Conservation (phyloP, 1,284 basidiomycete genomes). For the Ganoderma sp. region DNA sequence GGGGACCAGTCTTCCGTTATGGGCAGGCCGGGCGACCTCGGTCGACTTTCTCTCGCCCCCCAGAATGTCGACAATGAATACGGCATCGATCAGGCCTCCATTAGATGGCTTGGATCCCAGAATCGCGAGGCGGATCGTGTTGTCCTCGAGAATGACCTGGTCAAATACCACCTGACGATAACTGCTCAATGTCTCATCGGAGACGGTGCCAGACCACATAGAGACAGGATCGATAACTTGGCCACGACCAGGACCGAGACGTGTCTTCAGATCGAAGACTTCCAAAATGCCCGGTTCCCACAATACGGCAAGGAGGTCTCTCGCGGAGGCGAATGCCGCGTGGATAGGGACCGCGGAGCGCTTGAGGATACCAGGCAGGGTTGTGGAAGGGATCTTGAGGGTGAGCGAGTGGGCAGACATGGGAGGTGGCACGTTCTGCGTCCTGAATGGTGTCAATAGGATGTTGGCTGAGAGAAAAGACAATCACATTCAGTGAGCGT, state of each 20-base stretch:
- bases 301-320: slow-evolving; percentile 70
- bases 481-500: not conserved
- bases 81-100: slow-evolving; percentile 22
- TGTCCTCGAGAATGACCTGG: slow-evolving; percentile 2
- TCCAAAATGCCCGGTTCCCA: slow-evolving; percentile 71
- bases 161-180: slow-evolving; percentile 35
- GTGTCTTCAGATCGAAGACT: slow-evolving; percentile 73
- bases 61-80: slow-evolving; percentile 26
- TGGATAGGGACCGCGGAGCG: slow-evolving; percentile 48
- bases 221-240: slow-evolving; percentile 66
- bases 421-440: slow-evolving; percentile 94
- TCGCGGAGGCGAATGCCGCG: slow-evolving; percentile 62
- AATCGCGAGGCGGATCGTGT: slow-evolving; percentile 23
- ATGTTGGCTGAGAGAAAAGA: slow-evolving; percentile 57
- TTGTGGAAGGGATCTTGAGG: slow-evolving; percentile 36
- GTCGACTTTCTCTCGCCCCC: slow-evolving; percentile 19
- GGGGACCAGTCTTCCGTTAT: slow-evolving; percentile 53
- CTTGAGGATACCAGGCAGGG: slow-evolving; percentile 29
- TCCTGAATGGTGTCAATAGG: slow-evolving; percentile 90
- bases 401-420: slow-evolving; percentile 83
- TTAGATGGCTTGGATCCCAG: slow-evolving; percentile 28
- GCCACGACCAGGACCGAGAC: slow-evolving; percentile 64
- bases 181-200: slow-evolving; percentile 16
- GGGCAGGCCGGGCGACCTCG: slow-evolving; percentile 38
- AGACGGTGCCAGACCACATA: slow-evolving; percentile 52